Percentiles rank a stretch among this genome's conserved stretches.
Conservation (phyloP, 331 rosid genomes). For the Malus hybrid region DNA sequence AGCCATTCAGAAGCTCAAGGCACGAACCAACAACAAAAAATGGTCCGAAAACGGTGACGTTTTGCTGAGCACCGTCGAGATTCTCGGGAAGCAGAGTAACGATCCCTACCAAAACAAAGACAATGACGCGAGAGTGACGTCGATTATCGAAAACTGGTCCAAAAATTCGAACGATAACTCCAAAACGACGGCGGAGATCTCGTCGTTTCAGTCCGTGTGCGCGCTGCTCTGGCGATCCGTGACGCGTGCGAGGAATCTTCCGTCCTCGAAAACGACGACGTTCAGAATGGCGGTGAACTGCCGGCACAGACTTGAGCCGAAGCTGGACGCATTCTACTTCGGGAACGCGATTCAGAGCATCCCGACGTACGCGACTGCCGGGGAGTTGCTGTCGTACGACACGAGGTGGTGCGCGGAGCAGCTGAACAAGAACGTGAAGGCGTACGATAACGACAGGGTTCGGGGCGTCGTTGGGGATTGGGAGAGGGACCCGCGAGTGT, state of each 20-base stretch:
- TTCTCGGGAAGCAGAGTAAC: constrained; percentile 47
- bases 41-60: neutral
- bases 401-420: constrained; percentile 81
- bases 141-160: constrained; percentile 39
- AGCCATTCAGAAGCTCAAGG: constrained; percentile 54
- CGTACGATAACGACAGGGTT: constrained; percentile 48
- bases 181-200: constrained; percentile 33
- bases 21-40: constrained; percentile 15
- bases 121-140: constrained; percentile 25
- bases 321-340: constrained; percentile 56
- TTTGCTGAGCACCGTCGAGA: constrained; percentile 23
- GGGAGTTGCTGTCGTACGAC: constrained; percentile 44
- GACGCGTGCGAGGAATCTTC: constrained; percentile 76
- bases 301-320: constrained; percentile 64
- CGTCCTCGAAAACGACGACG: constrained; percentile 48
- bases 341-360: constrained; percentile 96
- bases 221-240: constrained; percentile 77
- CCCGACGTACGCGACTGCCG: constrained; percentile 49
- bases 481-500: constrained; percentile 65
- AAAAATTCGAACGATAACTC: constrained; percentile 4
- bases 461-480: constrained; percentile 58
- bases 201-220: constrained; percentile 78
- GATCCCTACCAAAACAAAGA: constrained; percentile 26
- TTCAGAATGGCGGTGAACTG: constrained; percentile 88
- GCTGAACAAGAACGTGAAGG: constrained; percentile 61